phyloP scores from a whole-genome alignment of 345 rosid species.

The Laguncularia racemosa region DNA sequence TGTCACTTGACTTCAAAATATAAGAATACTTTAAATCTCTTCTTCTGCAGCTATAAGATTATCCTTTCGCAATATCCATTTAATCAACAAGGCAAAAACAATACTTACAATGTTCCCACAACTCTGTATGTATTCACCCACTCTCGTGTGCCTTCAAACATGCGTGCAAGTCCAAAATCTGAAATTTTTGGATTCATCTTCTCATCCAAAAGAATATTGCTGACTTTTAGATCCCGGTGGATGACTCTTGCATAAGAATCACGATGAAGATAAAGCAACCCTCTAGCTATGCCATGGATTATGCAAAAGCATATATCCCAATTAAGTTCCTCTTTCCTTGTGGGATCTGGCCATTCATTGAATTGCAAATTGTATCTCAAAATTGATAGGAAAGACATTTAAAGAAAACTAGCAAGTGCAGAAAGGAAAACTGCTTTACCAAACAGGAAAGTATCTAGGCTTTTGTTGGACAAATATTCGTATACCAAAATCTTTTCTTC shows the following conservation, averaged over 20 bases:
- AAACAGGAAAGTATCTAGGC: slow-evolving; percentile 15
- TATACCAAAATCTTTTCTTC: slow-evolving; percentile 47
- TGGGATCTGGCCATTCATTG: slow-evolving; percentile 5
- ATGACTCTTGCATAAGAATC: slow-evolving; percentile 25
- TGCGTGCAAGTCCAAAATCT: slow-evolving; percentile 28
- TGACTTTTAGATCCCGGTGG: slow-evolving; percentile 25
- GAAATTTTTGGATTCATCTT: slow-evolving; percentile 26
- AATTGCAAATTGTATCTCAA: not conserved
- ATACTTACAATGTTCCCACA: slow-evolving; percentile 2
- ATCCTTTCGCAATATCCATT: too few species aligned
- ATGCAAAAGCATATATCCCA: slow-evolving; percentile 23
- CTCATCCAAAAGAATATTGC: slow-evolving; percentile 21
- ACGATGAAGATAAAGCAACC: slow-evolving; percentile 22
- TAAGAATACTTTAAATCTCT: too few species aligned
- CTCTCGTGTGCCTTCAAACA: slow-evolving; percentile 10
- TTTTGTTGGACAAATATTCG: slow-evolving; percentile 30
- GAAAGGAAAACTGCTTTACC: not conserved
- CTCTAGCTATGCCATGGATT: slow-evolving; percentile 27
- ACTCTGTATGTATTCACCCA: slow-evolving; percentile 13
- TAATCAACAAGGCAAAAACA: too few species aligned
- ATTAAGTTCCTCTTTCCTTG: slow-evolving; percentile 5
- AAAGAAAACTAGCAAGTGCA: not conserved
- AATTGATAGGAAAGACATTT: not conserved
- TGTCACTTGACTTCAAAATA: too few species aligned
- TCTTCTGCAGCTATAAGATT: too few species aligned